Evolutionary conservation across 805 yeast species (phyloP).

Genomic region (Zygosaccharomyces pseudorouxii): DNA sequence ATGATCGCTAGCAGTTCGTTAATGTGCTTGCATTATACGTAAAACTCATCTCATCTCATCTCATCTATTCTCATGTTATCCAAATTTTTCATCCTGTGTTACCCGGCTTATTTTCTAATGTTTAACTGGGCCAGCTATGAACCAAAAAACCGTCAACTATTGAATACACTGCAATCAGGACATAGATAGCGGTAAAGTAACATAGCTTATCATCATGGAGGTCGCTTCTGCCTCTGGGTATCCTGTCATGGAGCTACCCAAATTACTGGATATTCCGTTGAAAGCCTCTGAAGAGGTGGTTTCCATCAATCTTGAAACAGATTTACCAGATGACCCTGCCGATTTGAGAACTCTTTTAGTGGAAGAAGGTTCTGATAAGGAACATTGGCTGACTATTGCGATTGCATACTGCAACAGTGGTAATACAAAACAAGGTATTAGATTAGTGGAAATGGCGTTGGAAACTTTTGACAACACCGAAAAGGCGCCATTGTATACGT

Average conservation of each 20-base stretch:
- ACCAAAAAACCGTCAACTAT: neutral
- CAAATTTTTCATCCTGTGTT: neutral
- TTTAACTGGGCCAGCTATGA: neutral
- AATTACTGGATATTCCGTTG: slow-evolving; percentile 57
- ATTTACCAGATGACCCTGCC: slow-evolving; percentile 83
- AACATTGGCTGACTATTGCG: slow-evolving; percentile 83
- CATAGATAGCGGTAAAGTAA: neutral
- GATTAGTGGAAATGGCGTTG: slow-evolving; percentile 59
- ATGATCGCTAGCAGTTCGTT: no score
- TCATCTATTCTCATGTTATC: slow-evolving; percentile 3
- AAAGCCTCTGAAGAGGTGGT: slow-evolving; percentile 77
- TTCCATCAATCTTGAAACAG: slow-evolving; percentile 72
- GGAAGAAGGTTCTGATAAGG: slow-evolving; percentile 69
- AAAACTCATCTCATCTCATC: slow-evolving; percentile 11
- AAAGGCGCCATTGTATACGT: slow-evolving; percentile 53
- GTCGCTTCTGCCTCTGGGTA: slow-evolving; percentile 16
- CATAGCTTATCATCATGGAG: slow-evolving; percentile 7
- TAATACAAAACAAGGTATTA: slow-evolving; percentile 55
- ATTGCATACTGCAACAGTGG: slow-evolving; percentile 68
- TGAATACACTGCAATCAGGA: neutral
- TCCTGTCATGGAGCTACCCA: slow-evolving; percentile 33
- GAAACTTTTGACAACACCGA: slow-evolving; percentile 34
- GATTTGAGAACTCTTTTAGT: slow-evolving; percentile 75
- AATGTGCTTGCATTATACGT: neutral
- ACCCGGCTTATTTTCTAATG: neutral